Base-by-base conservation (phyloP, 2,329 filamentous ascomycete species). In the Hypoxylon sp. region DNA sequence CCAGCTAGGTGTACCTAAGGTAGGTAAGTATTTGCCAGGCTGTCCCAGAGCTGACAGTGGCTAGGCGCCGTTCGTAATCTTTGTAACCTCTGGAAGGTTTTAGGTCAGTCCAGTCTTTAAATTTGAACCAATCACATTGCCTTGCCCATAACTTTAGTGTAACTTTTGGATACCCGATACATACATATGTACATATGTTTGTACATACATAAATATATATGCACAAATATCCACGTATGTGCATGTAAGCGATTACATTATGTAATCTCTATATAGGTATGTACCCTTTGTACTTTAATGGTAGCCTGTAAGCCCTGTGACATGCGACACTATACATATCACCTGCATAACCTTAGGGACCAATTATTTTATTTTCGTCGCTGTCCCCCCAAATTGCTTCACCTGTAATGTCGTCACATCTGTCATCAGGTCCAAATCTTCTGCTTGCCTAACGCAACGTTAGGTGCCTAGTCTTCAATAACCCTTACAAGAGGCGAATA, bases 371-470 rank as follows among this genome's bases (percentile, higher is more conserved):
- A 53, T 43, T 59, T 46, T 21, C 32, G 36, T 58, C 19, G 14
- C 32, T 52, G 46, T 65, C n/a, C 45, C 41, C 55, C 23, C 46
- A 25, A 61, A 52, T 60, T 65, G 49, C 62, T 65, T 62, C 65
- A 60, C 63, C 59, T 60, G 41, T 63, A 55, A 66, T 69, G 67
- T 67, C 67, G 67, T 69, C 67, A 69, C 67, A 63, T 49, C 63
- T 69, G 60, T 67, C 64, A 60, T 69, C 52, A 64, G 67, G 63
- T 67, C 57, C 34, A 38, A 69, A 59, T 57, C 21, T 48, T 48
- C 11, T 52, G 28, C 52, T 61, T 56, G 19, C 60, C 57, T 68
- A 53, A 60, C 34, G 4, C 14, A 57, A 57, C 41, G 25, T 55
- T 56, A 45, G 43, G 43, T 45, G 25, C 36, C 28, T 52, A 34